phyloP scores from a whole-genome alignment of 495 filamentous ascomycete genomes.

The Xylaria telfairii region DNA sequence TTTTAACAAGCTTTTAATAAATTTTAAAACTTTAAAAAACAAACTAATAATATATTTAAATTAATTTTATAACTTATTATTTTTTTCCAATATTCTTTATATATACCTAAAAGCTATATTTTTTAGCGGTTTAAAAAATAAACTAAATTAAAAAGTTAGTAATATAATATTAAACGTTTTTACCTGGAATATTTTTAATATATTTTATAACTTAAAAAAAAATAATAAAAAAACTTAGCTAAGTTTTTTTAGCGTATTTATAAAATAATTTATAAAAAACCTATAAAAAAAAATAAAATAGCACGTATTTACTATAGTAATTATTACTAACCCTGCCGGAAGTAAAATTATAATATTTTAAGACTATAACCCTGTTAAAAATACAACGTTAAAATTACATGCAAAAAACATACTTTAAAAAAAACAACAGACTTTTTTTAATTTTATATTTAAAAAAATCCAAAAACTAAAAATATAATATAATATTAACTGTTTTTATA shows the following conservation, averaged over 20 bases:
- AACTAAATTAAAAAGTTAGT: background rate
- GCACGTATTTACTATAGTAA: background rate
- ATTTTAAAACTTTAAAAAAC: background rate
- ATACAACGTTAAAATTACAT: background rate
- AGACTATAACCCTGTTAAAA: background rate
- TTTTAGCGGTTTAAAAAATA: background rate
- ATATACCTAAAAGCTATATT: background rate
- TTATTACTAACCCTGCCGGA: background rate
- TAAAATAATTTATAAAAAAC: background rate
- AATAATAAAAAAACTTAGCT: background rate
- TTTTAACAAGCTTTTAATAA: background rate
- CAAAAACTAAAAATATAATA: background rate
- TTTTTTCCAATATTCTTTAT: background rate
- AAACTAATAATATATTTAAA: background rate
- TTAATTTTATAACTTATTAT: background rate
- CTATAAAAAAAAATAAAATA: background rate
- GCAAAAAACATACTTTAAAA: background rate
- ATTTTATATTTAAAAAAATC: background rate
- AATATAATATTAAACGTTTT: background rate
- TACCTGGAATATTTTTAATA: background rate
- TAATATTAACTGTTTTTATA: background rate
- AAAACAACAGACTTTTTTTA: background rate
- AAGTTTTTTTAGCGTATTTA: background rate
- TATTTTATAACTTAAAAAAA: background rate
- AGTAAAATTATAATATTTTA: conserved; percentile 11